Conservation (phyloP, 2,329 filamentous ascomycete genomes). For the Scedosporium boydii region DNA sequence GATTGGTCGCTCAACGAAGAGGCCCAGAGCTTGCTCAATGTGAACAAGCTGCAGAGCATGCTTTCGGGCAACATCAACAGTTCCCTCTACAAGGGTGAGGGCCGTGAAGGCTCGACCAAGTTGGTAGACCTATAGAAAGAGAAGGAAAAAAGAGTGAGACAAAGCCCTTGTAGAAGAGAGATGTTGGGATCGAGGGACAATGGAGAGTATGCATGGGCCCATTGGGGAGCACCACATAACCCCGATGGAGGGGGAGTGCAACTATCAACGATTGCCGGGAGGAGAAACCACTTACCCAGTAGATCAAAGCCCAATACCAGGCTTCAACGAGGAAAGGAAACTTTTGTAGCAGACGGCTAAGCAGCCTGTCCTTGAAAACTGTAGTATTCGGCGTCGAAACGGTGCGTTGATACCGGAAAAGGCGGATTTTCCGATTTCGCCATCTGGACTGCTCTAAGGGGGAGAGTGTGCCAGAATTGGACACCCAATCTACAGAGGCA, state of each 20-base stretch:
- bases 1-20: slow-evolving; percentile 56
- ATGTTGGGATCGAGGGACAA: neutral
- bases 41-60: slow-evolving; percentile 61
- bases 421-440: slow-evolving; percentile 10
- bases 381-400: slow-evolving; percentile 53
- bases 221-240: neutral
- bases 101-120: slow-evolving; percentile 64
- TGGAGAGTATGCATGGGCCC: too few species aligned
- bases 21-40: slow-evolving; percentile 52
- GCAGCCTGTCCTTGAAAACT: slow-evolving; percentile 47
- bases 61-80: slow-evolving; percentile 56
- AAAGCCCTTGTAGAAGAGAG: neutral
- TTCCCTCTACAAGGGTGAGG: slow-evolving; percentile 56
- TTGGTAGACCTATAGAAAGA: slow-evolving; percentile 53
- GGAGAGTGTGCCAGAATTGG: slow-evolving; percentile 9
- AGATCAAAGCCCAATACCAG: slow-evolving; percentile 70
- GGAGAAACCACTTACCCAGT: slow-evolving; percentile 52
- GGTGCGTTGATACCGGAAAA: slow-evolving; percentile 21
- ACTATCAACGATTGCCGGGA: neutral
- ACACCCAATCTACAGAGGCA: slow-evolving; percentile 5
- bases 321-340: slow-evolving; percentile 66
- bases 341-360: slow-evolving; percentile 55
- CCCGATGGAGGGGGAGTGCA: neutral
- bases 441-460: slow-evolving; percentile 10
- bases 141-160: neutral